phyloP scores from a whole-genome alignment of 306 rosid species.

The Cucurbita ficifolia region DNA sequence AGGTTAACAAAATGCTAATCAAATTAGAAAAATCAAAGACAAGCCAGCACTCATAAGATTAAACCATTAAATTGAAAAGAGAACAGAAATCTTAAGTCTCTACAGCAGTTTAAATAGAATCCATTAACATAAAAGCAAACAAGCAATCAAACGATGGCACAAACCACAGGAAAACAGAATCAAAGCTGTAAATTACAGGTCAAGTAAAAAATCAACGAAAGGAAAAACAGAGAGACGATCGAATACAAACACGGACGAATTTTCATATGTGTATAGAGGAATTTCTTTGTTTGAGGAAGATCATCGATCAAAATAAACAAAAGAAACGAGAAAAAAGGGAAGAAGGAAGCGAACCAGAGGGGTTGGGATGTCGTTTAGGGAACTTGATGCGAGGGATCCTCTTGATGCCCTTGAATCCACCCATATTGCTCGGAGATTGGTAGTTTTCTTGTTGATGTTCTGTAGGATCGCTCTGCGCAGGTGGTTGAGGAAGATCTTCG shows the following conservation, averaged over 20 bases:
- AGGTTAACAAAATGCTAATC: neutral
- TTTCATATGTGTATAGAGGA: neutral
- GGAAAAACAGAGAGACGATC: neutral
- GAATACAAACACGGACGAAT: neutral
- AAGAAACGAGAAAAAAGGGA: neutral
- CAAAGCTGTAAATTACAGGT: neutral
- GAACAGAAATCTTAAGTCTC: neutral
- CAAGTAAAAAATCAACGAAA: neutral
- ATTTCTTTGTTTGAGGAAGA: neutral
- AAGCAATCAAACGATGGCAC: neutral
- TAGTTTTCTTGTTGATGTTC: neutral
- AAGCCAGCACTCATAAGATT: neutral
- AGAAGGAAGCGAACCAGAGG: conserved; percentile 19
- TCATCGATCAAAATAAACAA: neutral
- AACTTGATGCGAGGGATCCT: conserved; percentile 73
- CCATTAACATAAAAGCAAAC: neutral
- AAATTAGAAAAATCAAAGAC: neutral
- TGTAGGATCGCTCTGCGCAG: neutral
- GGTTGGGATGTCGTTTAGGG: conserved; percentile 37
- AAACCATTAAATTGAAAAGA: neutral
- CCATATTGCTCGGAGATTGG: conserved; percentile 14
- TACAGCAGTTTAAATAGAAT: neutral
- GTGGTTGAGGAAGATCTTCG: neutral
- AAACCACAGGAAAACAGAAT: neutral
- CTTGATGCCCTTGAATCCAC: conserved; percentile 39